Evolutionary conservation across 257 asterid genomes (phyloP).

Genomic region (Gentiana straminea): DNA sequence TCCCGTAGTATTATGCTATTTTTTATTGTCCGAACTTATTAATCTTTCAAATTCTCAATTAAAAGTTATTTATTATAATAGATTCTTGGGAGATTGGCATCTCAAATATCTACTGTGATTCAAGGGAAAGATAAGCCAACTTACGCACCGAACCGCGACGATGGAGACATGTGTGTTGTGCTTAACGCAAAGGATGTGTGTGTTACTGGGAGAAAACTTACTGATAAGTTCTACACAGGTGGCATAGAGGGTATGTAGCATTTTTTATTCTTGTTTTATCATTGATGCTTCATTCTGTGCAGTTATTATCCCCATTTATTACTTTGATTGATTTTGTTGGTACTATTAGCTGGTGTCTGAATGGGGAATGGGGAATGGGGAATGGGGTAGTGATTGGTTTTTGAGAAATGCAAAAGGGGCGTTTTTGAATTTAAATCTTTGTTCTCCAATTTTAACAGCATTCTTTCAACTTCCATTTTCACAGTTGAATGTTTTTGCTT

Average conservation of each 20-base stretch:
- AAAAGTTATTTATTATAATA: too few species aligned
- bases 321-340: too few species aligned
- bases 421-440: background rate
- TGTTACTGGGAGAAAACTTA: conserved; percentile 91
- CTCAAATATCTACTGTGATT: conserved; percentile 80
- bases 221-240: conserved; percentile 76
- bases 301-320: background rate
- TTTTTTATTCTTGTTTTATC: conserved; percentile 1
- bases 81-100: conserved; percentile 92
- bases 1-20: too few species aligned
- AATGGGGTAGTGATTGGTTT: too few species aligned
- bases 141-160: conserved; percentile 62
- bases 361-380: background rate
- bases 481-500: conserved; percentile 4
- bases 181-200: conserved; percentile 81
- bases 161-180: conserved; percentile 86
- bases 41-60: too few species aligned
- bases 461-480: background rate
- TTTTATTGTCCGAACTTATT: too few species aligned
- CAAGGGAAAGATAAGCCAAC: conserved; percentile 98
- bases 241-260: conserved; percentile 99
- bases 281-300: conserved; percentile 5
- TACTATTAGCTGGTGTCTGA: background rate
- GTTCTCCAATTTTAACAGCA: background rate
- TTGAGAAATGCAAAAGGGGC: background rate